Conservation (phyloP, 1,139 yeast genomes). For the Dujonia santamariae region DNA sequence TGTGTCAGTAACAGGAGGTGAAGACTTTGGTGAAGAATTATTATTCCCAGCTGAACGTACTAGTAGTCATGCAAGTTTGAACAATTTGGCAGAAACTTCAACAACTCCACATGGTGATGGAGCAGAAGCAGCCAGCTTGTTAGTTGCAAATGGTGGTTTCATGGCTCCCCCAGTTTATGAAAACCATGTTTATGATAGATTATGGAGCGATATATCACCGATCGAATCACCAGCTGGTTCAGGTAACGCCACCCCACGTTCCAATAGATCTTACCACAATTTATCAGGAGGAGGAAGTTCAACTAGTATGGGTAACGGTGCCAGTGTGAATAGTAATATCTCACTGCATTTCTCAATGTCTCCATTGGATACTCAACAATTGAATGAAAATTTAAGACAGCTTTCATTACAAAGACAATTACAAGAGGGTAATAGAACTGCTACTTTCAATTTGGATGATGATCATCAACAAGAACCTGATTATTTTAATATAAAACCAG, state of each 20-base stretch:
- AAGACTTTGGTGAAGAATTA: conserved; percentile 28
- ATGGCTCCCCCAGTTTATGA: conserved; percentile 91
- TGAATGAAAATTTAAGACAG: conserved; percentile 53
- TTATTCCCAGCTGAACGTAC: conserved; percentile 29
- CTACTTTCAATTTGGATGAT: conserved; percentile 44
- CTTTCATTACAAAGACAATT: conserved; percentile 50
- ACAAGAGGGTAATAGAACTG: conserved; percentile 25
- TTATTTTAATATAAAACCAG: no score
- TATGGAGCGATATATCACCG: conserved; percentile 72
- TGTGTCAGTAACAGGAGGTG: neutral
- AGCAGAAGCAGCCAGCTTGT: conserved; percentile 16
- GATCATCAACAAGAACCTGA: no score
- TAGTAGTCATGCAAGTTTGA: conserved; percentile 28
- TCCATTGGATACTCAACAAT: conserved; percentile 39
- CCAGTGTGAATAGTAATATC: neutral
- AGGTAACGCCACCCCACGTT: conserved; percentile 50
- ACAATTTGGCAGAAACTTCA: neutral
- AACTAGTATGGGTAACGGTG: no score
- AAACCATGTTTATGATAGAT: conserved; percentile 77
- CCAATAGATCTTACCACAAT: conserved; percentile 7
- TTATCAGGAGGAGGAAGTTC: no score
- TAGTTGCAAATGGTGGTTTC: conserved; percentile 40
- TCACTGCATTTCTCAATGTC: conserved; percentile 36
- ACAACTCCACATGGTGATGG: conserved; percentile 8
- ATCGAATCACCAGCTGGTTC: conserved; percentile 54